Evolutionary conservation across 306 rosid species (phyloP), one percentile per base, ranked within the genome.

Genomic region (Pachyrhizus erosus): DNA sequence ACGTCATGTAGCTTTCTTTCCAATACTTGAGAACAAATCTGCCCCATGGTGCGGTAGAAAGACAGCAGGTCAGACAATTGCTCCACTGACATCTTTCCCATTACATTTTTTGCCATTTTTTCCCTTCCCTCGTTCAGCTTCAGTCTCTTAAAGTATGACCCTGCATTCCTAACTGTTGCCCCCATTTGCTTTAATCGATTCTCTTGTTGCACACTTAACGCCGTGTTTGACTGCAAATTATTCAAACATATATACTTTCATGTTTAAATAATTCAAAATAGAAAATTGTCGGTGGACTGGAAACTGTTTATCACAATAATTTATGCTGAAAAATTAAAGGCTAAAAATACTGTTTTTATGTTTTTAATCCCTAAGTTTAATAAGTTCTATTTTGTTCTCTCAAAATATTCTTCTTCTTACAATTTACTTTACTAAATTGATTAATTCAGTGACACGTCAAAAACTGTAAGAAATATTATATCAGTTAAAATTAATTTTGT

Each of bases 111-210:
- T 12, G 94, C 93, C 73, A 76, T 15, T 40, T 70, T 88, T 7
- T 91, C 95, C 76, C 94, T 92, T 74, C 84, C 91, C 61, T 90
- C 95, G 9, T 89, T 87, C 77, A 82, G 4, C 86, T 91, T 89
- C 85, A 90, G 13, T 40, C 81, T 91, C 87, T 88, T 88, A 37
- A 83, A 73, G 39, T 89, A 94, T n/a, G 92, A 92, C 3, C 91
- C 86, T 76, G 77, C 94, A 83, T 91, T 94, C 80, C 95, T 91
- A 27, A 94, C 97, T 62, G 94, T 94, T 83, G 94, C 98, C 0
- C 97, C 98, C 94, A 94, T 94, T 77, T 94, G 95, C 95, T 93
- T 94, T 40, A 92, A 42, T 88, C 95, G 85, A 2, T 90, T 93
- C 85, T 91, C 94, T 83, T 94, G 93, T 48, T 89, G 86, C 70